phyloP scores from a whole-genome alignment of 495 filamentous ascomycete species.

The Copromyces sp. region DNA sequence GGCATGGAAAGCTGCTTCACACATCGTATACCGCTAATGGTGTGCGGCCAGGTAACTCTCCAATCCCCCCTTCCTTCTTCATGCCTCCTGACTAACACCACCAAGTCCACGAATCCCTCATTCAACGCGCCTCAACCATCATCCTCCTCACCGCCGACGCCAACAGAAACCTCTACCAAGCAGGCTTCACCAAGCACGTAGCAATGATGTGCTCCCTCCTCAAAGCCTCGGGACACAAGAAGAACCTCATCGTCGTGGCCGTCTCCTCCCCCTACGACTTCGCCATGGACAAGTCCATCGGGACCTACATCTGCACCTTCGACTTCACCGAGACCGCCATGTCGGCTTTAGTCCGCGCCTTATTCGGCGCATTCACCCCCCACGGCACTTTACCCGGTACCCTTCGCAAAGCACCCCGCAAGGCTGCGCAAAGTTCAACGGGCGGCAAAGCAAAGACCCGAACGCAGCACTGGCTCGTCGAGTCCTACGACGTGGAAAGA shows the following conservation, averaged over 20 bases:
- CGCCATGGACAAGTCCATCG: slow-evolving; percentile 78
- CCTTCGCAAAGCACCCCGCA: slow-evolving; percentile 39
- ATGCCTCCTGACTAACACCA: slow-evolving; percentile 4
- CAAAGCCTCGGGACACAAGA: slow-evolving; percentile 46
- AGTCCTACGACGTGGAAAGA: slow-evolving; percentile 67
- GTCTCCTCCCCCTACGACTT: slow-evolving; percentile 92
- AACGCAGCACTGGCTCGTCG: slow-evolving; percentile 53
- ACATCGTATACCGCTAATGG: slow-evolving; percentile 89
- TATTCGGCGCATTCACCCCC: slow-evolving; percentile 68
- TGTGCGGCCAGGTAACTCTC: slow-evolving; percentile 50
- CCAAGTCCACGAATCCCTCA: slow-evolving; percentile 73
- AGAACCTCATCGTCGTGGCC: slow-evolving; percentile 74
- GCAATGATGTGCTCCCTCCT: slow-evolving; percentile 76
- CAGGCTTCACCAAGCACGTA: slow-evolving; percentile 85
- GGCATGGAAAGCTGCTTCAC: slow-evolving; percentile 73
- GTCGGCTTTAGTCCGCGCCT: slow-evolving; percentile 65
- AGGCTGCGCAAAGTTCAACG: slow-evolving; percentile 70
- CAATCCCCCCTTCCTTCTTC: neutral
- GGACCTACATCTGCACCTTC: slow-evolving; percentile 86
- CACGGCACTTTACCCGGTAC: slow-evolving; percentile 69
- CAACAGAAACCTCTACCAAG: slow-evolving; percentile 81
- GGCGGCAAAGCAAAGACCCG: slow-evolving; percentile 64
- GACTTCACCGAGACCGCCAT: slow-evolving; percentile 89
- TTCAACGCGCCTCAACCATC: slow-evolving; percentile 74
- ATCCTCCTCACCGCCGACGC: slow-evolving; percentile 85